Evolutionary conservation across 2,329 filamentous ascomycete genomes (phyloP).

Genomic region (Phaeosphaeriaceae sp.): DNA sequence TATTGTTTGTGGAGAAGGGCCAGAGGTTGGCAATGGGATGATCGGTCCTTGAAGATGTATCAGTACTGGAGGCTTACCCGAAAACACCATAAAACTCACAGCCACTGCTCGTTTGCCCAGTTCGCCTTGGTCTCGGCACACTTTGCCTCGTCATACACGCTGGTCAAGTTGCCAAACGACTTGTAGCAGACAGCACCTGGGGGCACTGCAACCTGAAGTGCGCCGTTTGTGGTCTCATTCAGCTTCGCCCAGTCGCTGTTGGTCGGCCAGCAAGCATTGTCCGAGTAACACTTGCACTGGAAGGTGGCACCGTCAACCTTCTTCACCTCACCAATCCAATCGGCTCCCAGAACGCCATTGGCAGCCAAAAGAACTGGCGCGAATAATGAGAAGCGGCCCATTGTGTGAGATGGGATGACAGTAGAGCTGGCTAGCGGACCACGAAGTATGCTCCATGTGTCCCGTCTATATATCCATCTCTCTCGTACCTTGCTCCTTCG

Average conservation of each 20-base stretch:
- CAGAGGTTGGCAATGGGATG: conserved; percentile 42
- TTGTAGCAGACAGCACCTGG: conserved; percentile 41
- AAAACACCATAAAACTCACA: conserved; percentile 25
- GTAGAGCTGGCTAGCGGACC: not conserved
- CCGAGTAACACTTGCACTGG: conserved; percentile 46
- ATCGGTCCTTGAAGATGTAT: conserved; percentile 30
- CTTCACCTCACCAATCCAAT: conserved; percentile 42
- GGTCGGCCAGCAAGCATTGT: conserved; percentile 43
- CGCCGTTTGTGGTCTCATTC: conserved; percentile 39
- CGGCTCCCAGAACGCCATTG: conserved; percentile 19
- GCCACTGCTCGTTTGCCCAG: conserved; percentile 38
- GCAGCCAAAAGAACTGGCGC: conserved; percentile 28
- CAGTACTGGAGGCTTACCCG: not conserved
- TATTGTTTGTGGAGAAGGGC: conserved; percentile 45
- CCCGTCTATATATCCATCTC: not conserved
- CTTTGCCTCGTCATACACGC: conserved; percentile 30
- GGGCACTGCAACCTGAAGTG: conserved; percentile 36
- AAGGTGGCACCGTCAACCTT: conserved; percentile 31
- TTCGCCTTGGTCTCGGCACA: conserved; percentile 37
- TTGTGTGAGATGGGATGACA: conserved; percentile 12
- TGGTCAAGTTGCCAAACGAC: conserved; percentile 27
- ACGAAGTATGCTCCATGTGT: not conserved
- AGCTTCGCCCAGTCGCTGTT: conserved; percentile 33
- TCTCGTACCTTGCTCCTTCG: not conserved
- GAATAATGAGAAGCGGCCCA: conserved; percentile 31